These are phyloP conservation scores for Botrytis medusae DNA, from an alignment of 2,329 filamentous ascomycete species.

Conservation along the genomic window DNA sequence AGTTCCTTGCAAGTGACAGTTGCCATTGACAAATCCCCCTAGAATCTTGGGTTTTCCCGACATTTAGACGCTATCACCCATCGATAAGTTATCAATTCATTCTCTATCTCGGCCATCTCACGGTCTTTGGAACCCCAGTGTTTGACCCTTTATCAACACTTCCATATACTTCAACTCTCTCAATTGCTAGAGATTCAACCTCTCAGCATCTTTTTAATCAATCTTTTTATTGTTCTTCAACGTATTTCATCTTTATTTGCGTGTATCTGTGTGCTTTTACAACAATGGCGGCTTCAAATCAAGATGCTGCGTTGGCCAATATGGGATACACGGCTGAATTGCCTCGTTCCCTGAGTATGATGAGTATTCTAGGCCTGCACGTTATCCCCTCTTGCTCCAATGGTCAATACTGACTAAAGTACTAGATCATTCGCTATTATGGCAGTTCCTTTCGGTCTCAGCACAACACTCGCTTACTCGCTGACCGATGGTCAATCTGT, in stretches of 20 bases:
- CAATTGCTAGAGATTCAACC: constrained; percentile 15
- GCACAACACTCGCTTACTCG: constrained; percentile 67
- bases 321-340: constrained; percentile 68
- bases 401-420: constrained; percentile 30
- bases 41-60: constrained; percentile 20
- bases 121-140: constrained; percentile 19
- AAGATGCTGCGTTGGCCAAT: constrained; percentile 20
- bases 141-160: constrained; percentile 13
- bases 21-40: constrained; percentile 27
- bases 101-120: constrained; percentile 27
- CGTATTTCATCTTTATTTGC: neutral
- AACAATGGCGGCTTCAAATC: constrained; percentile 10
- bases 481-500: constrained; percentile 68
- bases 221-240: neutral
- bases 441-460: constrained; percentile 54
- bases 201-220: neutral
- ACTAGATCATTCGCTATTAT: constrained; percentile 67
- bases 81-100: constrained; percentile 17
- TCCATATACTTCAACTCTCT: neutral
- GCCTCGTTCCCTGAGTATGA: constrained; percentile 65
- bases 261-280: neutral
- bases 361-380: constrained; percentile 61
- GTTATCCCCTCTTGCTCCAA: constrained; percentile 24
- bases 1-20: constrained; percentile 28
- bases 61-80: constrained; percentile 28